Evolutionary conservation across 148 eudicot genomes (phyloP).

Genomic region (Chenopodium suecicum): DNA sequence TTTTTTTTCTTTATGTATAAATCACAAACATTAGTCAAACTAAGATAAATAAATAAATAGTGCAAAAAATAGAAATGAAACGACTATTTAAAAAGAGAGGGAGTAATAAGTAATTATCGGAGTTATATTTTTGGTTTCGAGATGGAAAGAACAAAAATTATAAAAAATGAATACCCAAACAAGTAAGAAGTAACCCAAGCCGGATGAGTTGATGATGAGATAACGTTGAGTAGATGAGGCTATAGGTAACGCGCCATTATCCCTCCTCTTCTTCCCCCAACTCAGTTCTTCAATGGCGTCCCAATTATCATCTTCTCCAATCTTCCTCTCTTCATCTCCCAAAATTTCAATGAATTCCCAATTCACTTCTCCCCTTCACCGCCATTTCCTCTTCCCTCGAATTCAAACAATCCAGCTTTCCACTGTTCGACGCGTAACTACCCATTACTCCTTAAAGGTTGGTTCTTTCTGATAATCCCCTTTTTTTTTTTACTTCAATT

Average conservation of each 20-base stretch:
- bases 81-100: too few species aligned
- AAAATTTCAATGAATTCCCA: conserved; percentile 3
- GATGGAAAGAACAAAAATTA: too few species aligned
- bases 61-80: too few species aligned
- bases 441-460: conserved; percentile 23
- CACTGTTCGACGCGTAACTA: conserved; percentile 4
- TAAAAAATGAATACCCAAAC: too few species aligned
- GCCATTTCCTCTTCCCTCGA: conserved; percentile 9
- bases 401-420: conserved; percentile 14
- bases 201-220: not conserved
- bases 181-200: too few species aligned
- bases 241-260: not conserved
- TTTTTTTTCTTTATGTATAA: too few species aligned
- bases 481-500: not conserved
- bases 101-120: too few species aligned
- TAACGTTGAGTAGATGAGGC: not conserved
- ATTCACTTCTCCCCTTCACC: conserved; percentile 3
- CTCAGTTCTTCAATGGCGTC: conserved; percentile 42
- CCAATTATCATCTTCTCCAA: conserved; percentile 29
- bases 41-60: too few species aligned
- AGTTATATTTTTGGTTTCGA: too few species aligned
- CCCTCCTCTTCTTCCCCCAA: not conserved
- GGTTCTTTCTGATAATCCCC: not conserved
- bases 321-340: conserved; percentile 6
- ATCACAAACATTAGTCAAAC: too few species aligned